phyloP scores from a whole-genome alignment of 139 green algal species.

The Yamagishiella unicocca region DNA sequence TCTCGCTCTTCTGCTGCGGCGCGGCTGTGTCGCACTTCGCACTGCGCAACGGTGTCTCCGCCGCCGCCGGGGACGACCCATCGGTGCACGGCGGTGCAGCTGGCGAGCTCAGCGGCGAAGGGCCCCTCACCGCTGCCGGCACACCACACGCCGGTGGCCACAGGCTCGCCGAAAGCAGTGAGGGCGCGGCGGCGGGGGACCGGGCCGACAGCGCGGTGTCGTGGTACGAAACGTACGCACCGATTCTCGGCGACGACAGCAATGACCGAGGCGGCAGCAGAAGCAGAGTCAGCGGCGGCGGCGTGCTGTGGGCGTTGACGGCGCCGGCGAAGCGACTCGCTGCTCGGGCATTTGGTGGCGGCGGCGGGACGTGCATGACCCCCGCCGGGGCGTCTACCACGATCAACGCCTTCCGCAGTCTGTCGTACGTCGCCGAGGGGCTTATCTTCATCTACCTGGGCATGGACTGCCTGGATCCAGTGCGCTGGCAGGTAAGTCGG shows the following conservation, averaged over 20 bases:
- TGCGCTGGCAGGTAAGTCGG: constrained; percentile 77
- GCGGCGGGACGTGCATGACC: constrained; percentile 40
- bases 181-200: background rate
- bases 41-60: constrained; percentile 66
- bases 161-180: background rate
- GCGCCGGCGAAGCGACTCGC: constrained; percentile 17
- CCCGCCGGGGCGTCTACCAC: constrained; percentile 19
- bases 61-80: background rate
- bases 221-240: background rate
- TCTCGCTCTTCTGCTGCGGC: constrained; percentile 90
- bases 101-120: background rate
- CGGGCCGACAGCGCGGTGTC: background rate
- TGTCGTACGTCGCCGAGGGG: constrained; percentile 80
- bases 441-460: constrained; percentile 90
- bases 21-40: constrained; percentile 86
- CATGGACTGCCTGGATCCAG: constrained; percentile 83
- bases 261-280: background rate
- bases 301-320: background rate
- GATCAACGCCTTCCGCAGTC: background rate
- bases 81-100: background rate
- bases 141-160: background rate
- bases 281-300: background rate
- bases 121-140: background rate
- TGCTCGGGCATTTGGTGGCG: constrained; percentile 1
- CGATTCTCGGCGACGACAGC: background rate